These are phyloP conservation scores for Flaveria brownii DNA, from an alignment of 129 eudicot genomes.

Conservation along the genomic window DNA sequence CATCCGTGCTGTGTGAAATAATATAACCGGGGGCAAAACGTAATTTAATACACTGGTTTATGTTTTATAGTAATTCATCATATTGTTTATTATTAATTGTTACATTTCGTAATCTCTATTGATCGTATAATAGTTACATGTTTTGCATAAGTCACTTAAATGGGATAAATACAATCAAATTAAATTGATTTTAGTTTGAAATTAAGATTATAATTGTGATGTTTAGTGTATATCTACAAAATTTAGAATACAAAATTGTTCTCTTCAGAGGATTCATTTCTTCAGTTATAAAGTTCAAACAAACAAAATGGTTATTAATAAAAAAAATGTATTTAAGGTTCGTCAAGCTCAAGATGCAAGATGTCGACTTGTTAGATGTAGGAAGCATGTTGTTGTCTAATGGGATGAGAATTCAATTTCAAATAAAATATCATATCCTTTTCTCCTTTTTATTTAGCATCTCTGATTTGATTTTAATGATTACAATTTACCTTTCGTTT, in stretches of 20 bases:
- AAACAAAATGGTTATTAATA: neutral
- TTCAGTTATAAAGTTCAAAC: neutral
- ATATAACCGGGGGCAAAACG: conserved; percentile 12
- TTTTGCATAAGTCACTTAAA: too few species aligned
- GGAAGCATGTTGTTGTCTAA: conserved; percentile 30
- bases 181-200: too few species aligned
- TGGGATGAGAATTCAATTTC: conserved; percentile 40
- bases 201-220: too few species aligned
- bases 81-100: neutral
- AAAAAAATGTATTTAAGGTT: neutral
- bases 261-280: neutral
- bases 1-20: neutral
- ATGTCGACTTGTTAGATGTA: conserved; percentile 15
- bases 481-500: neutral
- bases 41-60: conserved; percentile 14
- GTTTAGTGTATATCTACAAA: too few species aligned
- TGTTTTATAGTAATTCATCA: conserved; percentile 3
- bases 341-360: neutral
- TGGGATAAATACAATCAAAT: too few species aligned
- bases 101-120: too few species aligned
- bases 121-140: too few species aligned
- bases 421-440: conserved; percentile 23
- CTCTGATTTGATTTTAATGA: neutral
- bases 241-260: neutral
- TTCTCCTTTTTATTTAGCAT: conserved; percentile 18